Conservation (phyloP, 352 stramenopile genomes). For the Phytophthora macrochlamydospora region DNA sequence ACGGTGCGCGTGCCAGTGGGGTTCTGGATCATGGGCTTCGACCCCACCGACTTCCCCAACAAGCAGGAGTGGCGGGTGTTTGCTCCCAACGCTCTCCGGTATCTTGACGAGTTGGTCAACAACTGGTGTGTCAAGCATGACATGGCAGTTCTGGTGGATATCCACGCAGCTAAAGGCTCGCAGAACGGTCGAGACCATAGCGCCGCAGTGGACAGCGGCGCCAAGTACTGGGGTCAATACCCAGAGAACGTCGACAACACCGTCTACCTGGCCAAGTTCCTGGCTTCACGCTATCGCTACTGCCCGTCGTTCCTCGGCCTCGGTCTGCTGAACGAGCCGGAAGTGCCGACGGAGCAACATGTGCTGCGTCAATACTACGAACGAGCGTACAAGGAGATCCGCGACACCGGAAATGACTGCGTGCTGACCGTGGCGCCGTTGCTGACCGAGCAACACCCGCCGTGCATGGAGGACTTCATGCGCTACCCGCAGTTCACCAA, state of each 20-base stretch:
- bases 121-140: conserved; percentile 53
- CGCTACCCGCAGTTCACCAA: conserved; percentile 62
- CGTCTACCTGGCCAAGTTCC: conserved; percentile 52
- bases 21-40: conserved; percentile 82
- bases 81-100: conserved; percentile 41
- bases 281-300: conserved; percentile 71
- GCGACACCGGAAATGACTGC: conserved; percentile 69
- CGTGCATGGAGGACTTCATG: conserved; percentile 70
- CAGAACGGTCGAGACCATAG: conserved; percentile 85
- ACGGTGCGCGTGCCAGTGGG: conserved; percentile 82
- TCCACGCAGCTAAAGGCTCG: conserved; percentile 82
- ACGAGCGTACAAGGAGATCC: conserved; percentile 70
- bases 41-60: conserved; percentile 58
- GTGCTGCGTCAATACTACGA: conserved; percentile 82
- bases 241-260: conserved; percentile 75
- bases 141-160: conserved; percentile 75
- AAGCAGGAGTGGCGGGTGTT: conserved; percentile 57
- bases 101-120: conserved; percentile 58
- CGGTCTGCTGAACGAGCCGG: conserved; percentile 77
- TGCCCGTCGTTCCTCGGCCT: conserved; percentile 79
- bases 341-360: conserved; percentile 48
- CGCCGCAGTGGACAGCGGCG: conserved; percentile 48
- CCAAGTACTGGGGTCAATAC: conserved; percentile 61
- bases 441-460: conserved; percentile 58
- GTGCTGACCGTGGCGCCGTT: conserved; percentile 69